Conservation (phyloP, 305 asterid species). For the Fraxinus platypoda region DNA sequence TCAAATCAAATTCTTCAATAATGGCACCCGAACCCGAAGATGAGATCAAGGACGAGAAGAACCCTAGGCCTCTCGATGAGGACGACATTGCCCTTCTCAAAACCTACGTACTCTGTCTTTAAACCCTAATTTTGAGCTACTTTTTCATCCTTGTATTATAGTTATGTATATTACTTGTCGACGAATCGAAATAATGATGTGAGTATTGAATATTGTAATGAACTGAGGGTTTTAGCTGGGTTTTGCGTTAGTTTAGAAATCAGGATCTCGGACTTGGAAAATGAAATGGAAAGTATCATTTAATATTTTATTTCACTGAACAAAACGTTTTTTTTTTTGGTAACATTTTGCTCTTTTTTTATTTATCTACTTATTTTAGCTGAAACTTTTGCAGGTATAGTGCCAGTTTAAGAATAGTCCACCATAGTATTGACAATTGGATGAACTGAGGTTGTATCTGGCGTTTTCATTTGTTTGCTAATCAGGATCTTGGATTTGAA, state of each 20-base stretch:
- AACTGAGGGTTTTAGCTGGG: neutral
- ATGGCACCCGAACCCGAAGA: slow-evolving; percentile 25
- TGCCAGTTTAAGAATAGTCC: neutral
- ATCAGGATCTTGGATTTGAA: neutral
- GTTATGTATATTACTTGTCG: neutral
- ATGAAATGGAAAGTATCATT: slow-evolving; percentile 6
- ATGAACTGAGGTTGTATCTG: neutral
- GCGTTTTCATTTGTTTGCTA: neutral
- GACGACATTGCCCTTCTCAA: slow-evolving; percentile 31
- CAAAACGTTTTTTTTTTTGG: neutral
- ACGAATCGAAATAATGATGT: neutral
- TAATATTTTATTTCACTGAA: neutral
- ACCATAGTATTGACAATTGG: neutral
- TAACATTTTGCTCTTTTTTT: neutral
- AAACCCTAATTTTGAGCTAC: slow-evolving; percentile 19
- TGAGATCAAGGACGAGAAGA: slow-evolving; percentile 24
- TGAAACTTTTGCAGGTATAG: neutral
- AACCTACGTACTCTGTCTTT: slow-evolving; percentile 13
- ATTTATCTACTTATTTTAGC: neutral
- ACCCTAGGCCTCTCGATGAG: slow-evolving; percentile 27
- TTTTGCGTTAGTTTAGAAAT: neutral
- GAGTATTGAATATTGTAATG: neutral
- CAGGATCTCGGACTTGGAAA: slow-evolving; percentile 24
- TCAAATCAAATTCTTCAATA: neutral
- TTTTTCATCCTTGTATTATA: neutral